Percentiles rank a stretch among this genome's conserved stretches.
phyloP scores from a whole-genome alignment of 2,329 filamentous ascomycete species.

The Botrytis hyacinthi region DNA sequence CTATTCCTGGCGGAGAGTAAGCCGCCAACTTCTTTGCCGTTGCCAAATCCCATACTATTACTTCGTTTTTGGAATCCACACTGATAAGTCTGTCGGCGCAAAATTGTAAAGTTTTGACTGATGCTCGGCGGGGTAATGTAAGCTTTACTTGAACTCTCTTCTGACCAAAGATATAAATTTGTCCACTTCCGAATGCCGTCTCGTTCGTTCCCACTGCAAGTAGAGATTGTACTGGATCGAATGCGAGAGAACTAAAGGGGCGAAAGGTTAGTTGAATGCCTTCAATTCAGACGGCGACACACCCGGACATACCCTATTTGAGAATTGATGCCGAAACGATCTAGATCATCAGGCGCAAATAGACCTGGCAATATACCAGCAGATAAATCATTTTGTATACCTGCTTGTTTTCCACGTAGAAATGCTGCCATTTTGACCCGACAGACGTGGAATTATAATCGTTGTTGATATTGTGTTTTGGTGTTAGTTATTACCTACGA shows the following conservation, averaged over 20 bases:
- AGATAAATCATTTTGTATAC: conserved; percentile 88
- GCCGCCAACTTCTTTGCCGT: conserved; percentile 63
- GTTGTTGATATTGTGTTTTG: conserved; percentile 13
- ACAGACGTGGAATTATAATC: neutral
- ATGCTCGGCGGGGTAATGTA: conserved; percentile 66
- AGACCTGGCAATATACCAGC: conserved; percentile 72
- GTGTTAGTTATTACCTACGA: conserved; percentile 1
- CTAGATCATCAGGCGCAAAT: conserved; percentile 81
- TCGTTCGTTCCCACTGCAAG: conserved; percentile 89
- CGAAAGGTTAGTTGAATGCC: conserved; percentile 23
- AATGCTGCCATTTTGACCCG: conserved; percentile 71
- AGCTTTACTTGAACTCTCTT: conserved; percentile 75
- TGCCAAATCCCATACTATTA: conserved; percentile 79
- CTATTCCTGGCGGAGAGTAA: conserved; percentile 74
- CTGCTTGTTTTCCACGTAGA: conserved; percentile 87
- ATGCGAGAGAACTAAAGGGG: conserved; percentile 68
- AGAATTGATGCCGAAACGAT: conserved; percentile 78
- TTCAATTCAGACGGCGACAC: neutral
- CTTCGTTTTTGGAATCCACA: conserved; percentile 80
- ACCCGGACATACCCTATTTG: conserved; percentile 57
- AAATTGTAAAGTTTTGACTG: conserved; percentile 77
- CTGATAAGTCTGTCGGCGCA: conserved; percentile 81
- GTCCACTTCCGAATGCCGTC: conserved; percentile 78
- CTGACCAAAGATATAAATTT: conserved; percentile 87
- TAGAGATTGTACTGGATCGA: conserved; percentile 91